Evolutionary conservation across 306 rosid species (phyloP), one percentile per base, ranked within the genome.

Genomic region (Trifolium pratense): DNA sequence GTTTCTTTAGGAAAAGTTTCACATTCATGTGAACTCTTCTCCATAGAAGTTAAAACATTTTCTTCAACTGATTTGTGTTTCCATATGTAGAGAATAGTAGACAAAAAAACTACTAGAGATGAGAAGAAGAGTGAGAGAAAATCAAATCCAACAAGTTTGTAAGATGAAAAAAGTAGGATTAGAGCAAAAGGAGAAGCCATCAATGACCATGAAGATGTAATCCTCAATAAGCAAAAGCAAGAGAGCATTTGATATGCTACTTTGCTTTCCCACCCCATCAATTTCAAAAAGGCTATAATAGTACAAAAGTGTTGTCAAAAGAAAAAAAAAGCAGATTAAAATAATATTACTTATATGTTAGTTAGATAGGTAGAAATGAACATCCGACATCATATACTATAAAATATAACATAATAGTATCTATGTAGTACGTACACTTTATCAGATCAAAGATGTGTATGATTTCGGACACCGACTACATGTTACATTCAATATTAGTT

Each of bases 231-330:
- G 78, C 85, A 83, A 67, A 83, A 18, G 83, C 78, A 79, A 59
- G 82, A 66, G 78, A 80, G 85, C 92, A 88, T 92, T 84, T 89
- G 81, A 81, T 83, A 23, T 29, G 65, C 4, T 72, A 65, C 70
- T 40, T 55, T 79, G 80, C 73, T 83, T 84, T 83, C 82, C 84
- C 84, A 83, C 85, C 84, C 82, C 89, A 82, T 84, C 64, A 68
- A 75, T 60, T 48, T 45, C 71, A 48, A 66, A 83, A 81, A 76
- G 66, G 81, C 61, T 77, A 56, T 68, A 70, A 20, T 48, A 69
- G 21, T 48, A 62, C 34, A 43, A 82, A 81, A 80, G 75, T 79
- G 12, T 3, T 45, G 48, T 66, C 64, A 49, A 26, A 31, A 29
- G 16, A 6, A 6, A 34, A 55, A 29, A 55, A 51, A 75, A 49